phyloP scores from a whole-genome alignment of 495 filamentous ascomycete genomes.

The Penicillium canescens region DNA sequence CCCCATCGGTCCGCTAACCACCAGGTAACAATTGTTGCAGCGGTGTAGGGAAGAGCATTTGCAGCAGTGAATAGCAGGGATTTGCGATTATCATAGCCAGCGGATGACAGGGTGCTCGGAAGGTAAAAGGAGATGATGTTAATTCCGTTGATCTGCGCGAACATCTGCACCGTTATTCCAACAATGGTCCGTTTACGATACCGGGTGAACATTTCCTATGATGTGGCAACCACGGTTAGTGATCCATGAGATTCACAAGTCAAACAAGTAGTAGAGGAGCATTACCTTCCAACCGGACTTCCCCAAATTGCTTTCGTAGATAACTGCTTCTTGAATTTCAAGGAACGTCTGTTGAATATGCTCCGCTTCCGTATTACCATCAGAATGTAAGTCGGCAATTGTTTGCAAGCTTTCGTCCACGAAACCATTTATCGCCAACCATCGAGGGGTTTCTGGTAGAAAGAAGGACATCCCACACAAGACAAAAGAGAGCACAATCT shows the following conservation, averaged over 20 bases:
- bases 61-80: slow-evolving; percentile 27
- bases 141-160: slow-evolving; percentile 36
- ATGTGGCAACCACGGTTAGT: background rate
- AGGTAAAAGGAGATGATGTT: slow-evolving; percentile 38
- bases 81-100: slow-evolving; percentile 28
- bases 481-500: slow-evolving; percentile 31
- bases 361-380: slow-evolving; percentile 22
- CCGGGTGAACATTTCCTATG: slow-evolving; percentile 32
- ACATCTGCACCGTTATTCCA: slow-evolving; percentile 34
- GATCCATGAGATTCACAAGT: background rate
- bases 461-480: slow-evolving; percentile 26
- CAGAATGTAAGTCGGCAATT: slow-evolving; percentile 26
- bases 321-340: slow-evolving; percentile 31
- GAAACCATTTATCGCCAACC: slow-evolving; percentile 32
- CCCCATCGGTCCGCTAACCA: slow-evolving; percentile 39
- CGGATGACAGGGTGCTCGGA: slow-evolving; percentile 26
- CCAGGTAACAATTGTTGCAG: slow-evolving; percentile 29
- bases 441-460: slow-evolving; percentile 31
- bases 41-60: slow-evolving; percentile 31
- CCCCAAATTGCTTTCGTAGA: slow-evolving; percentile 27
- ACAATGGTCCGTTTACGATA: slow-evolving; percentile 33
- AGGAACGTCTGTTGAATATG: slow-evolving; percentile 22
- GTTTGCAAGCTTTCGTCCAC: slow-evolving; percentile 29
- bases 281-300: slow-evolving; percentile 26
- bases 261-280: background rate